Evolutionary conservation across 2,329 filamentous ascomycete genomes (phyloP).

Genomic region (Chaetomium olivaceum): DNA sequence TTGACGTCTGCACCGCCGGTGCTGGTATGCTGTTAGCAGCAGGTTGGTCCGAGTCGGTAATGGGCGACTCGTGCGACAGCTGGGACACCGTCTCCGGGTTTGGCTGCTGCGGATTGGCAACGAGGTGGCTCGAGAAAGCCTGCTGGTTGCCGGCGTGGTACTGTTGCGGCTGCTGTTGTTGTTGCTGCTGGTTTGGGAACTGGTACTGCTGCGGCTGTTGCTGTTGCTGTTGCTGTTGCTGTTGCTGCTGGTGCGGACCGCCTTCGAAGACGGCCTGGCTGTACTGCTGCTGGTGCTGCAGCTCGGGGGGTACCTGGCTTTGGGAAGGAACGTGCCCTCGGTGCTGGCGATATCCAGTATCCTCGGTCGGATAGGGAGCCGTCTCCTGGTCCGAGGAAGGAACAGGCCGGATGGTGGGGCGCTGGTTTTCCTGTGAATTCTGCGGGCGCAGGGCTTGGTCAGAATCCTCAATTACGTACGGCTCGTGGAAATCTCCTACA

Average conservation of each 20-base stretch:
- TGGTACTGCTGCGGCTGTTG: conserved; percentile 34
- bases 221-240: conserved; percentile 33
- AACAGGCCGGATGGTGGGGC: conserved; percentile 52
- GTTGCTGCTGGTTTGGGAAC: conserved; percentile 31
- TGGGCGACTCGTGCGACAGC: conserved; percentile 61
- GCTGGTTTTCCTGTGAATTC: conserved; percentile 43
- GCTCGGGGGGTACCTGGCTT: conserved; percentile 41
- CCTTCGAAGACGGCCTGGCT: conserved; percentile 45
- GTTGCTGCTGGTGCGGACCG: conserved; percentile 41
- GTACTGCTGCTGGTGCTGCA: conserved; percentile 44
- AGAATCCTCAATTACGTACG: conserved; percentile 42
- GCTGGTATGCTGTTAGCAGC: conserved; percentile 39
- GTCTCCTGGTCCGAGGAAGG: conserved; percentile 47
- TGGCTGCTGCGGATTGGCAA: conserved; percentile 43
- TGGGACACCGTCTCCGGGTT: conserved; percentile 64
- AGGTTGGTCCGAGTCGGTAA: conserved; percentile 51
- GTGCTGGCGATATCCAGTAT: conserved; percentile 46
- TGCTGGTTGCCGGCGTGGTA: conserved; percentile 41
- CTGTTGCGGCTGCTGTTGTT: conserved; percentile 37
- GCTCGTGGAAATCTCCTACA: conserved; percentile 42
- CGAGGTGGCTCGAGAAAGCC: conserved; percentile 41
- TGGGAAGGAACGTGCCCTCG: conserved; percentile 39
- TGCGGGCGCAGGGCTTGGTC: conserved; percentile 45
- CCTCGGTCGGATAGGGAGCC: conserved; percentile 48
- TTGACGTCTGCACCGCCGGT: conserved; percentile 48